These are phyloP conservation scores for Pythium brassicae DNA, from an alignment of 352 stramenopile genomes.

Conservation along the genomic window DNA sequence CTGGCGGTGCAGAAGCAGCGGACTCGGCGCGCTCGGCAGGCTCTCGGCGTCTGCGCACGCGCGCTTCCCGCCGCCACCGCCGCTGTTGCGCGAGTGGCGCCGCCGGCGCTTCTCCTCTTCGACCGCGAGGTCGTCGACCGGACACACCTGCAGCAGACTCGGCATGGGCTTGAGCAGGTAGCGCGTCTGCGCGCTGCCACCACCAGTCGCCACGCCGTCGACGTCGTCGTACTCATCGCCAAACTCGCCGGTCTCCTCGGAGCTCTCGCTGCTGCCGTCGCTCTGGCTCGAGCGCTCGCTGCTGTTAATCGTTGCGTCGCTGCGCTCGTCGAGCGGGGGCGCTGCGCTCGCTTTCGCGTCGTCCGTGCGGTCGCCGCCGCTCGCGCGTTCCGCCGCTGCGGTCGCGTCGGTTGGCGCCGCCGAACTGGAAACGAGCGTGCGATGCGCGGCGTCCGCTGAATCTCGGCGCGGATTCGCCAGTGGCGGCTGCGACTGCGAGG, in stretches of 20 bases:
- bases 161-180: constrained; percentile 75
- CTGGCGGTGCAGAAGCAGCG: constrained; percentile 15
- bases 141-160: constrained; percentile 61
- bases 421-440: background rate
- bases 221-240: constrained; percentile 14
- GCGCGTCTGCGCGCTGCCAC: constrained; percentile 3
- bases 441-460: background rate
- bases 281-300: constrained; percentile 14
- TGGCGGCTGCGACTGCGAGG: background rate
- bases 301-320: constrained; percentile 11
- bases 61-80: constrained; percentile 21
- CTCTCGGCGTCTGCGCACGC: constrained; percentile 52
- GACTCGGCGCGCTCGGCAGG: constrained; percentile 41
- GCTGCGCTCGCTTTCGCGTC: background rate
- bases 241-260: constrained; percentile 3
- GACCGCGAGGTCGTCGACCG: constrained; percentile 65
- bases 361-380: too few species aligned
- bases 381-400: too few species aligned
- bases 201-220: background rate
- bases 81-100: constrained; percentile 31
- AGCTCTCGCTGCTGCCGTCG: constrained; percentile 6
- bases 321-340: constrained; percentile 6
- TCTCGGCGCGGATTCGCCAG: background rate
- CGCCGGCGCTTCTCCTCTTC: constrained; percentile 78
- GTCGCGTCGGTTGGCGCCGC: background rate